Evolutionary conservation across 768 basidiomycete species (phyloP).

Genomic region (Pulveroboletus ravenelii): DNA sequence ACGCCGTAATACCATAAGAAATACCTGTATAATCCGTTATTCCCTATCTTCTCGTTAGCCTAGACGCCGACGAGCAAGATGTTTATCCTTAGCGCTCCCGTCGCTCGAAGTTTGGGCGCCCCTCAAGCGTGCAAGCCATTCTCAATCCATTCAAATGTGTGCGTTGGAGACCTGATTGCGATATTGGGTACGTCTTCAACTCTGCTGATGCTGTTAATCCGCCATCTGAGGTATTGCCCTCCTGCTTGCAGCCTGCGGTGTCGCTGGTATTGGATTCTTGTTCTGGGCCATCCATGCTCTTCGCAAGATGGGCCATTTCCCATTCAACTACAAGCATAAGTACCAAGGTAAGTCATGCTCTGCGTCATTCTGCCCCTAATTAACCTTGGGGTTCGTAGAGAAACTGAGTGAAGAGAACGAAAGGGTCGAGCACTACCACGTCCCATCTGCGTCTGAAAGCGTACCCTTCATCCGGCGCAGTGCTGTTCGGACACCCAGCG

Average conservation of each 20-base stretch:
- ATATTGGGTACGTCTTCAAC: slow-evolving; percentile 17
- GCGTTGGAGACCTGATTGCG: slow-evolving; percentile 21
- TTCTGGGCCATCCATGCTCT: slow-evolving; percentile 19
- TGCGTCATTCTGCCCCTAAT: neutral
- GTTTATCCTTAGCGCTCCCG: neutral
- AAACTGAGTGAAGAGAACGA: neutral
- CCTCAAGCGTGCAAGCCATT: slow-evolving; percentile 12
- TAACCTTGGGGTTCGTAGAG: slow-evolving; percentile 2
- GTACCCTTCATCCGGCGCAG: slow-evolving; percentile 2
- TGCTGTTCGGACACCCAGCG: slow-evolving; percentile 1
- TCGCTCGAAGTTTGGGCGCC: neutral
- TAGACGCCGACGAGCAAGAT: slow-evolving; percentile 1
- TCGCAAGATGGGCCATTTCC: slow-evolving; percentile 16
- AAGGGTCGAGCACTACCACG: slow-evolving; percentile 5
- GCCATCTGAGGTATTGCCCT: neutral
- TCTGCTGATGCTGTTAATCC: neutral
- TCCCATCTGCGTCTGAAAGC: neutral
- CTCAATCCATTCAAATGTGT: slow-evolving; percentile 9
- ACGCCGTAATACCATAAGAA: neutral
- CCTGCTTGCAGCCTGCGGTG: slow-evolving; percentile 9
- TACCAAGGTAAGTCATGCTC: neutral
- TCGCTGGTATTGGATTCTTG: slow-evolving; percentile 18
- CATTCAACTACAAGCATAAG: neutral
- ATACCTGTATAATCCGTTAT: neutral
- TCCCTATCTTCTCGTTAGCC: neutral